Percentiles rank a stretch among this genome's conserved stretches.
Evolutionary conservation across 2,329 filamentous ascomycete genomes (phyloP).

Genomic region (Paecilomyces niveus): DNA sequence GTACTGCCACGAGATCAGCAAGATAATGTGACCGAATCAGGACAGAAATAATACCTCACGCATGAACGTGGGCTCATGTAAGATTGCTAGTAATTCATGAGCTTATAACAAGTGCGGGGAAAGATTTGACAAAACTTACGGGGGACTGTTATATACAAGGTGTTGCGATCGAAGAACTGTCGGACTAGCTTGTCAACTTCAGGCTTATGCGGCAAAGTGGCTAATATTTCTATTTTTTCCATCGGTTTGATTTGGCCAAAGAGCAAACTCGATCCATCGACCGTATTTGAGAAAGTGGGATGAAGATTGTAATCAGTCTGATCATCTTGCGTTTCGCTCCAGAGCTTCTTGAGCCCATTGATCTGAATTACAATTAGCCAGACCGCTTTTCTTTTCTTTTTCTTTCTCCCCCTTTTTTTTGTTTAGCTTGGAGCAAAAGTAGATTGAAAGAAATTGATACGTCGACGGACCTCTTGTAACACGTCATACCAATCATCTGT

Average conservation of each 20-base stretch:
- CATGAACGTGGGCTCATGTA: slow-evolving; percentile 8
- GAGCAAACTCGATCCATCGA: background rate
- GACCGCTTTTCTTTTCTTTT: background rate
- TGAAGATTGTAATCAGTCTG: background rate
- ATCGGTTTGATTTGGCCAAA: background rate
- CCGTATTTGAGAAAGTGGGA: background rate
- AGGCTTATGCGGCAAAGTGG: background rate
- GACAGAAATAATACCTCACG: slow-evolving; percentile 1
- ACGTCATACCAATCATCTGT: slow-evolving; percentile 8
- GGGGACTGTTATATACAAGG: slow-evolving; percentile 2
- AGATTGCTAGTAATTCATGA: slow-evolving; percentile 3
- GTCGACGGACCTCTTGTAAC: slow-evolving; percentile 4
- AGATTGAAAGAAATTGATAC: background rate
- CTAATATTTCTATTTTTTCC: background rate
- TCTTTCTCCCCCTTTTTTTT: too few species aligned
- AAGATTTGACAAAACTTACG: slow-evolving; percentile 1
- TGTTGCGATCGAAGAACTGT: slow-evolving; percentile 5
- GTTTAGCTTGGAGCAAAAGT: background rate
- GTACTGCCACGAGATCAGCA: background rate
- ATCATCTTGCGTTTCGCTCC: slow-evolving; percentile 5
- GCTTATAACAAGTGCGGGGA: background rate
- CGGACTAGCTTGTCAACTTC: slow-evolving; percentile 5
- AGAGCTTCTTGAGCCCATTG: slow-evolving; percentile 6
- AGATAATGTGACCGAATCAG: background rate
- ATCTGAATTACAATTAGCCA: slow-evolving; percentile 2